phyloP scores from a whole-genome alignment of 2,329 filamentous ascomycete species.

The Cytospora piceicola region DNA sequence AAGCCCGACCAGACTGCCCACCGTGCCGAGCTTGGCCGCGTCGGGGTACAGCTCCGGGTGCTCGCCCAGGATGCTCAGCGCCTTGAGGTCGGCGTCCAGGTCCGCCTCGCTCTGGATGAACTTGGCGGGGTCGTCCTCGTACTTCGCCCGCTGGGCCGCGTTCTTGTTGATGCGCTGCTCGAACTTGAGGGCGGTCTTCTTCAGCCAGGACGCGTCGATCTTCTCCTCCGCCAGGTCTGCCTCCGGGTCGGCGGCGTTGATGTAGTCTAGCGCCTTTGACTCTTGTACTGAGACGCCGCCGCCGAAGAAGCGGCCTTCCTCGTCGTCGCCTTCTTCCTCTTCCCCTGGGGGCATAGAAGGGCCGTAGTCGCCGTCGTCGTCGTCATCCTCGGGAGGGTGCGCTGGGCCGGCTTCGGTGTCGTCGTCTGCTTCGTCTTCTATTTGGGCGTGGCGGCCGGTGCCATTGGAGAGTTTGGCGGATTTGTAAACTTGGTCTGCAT shows the following conservation, averaged over 20 bases:
- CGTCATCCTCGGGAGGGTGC: constrained; percentile 54
- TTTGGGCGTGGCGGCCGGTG: constrained; percentile 49
- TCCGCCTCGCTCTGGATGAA: constrained; percentile 88
- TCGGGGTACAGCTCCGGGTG: constrained; percentile 82
- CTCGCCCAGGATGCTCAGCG: constrained; percentile 82
- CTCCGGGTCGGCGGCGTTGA: constrained; percentile 65
- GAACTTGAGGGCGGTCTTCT: constrained; percentile 78
- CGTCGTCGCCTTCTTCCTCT: constrained; percentile 65
- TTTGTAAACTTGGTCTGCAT: constrained; percentile 65
- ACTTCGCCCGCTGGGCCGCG: constrained; percentile 83
- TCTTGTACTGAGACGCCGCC: constrained; percentile 84
- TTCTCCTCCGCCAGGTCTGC: constrained; percentile 62
- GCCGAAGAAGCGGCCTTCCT: constrained; percentile 94
- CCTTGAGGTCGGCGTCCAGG: constrained; percentile 85
- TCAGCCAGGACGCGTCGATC: constrained; percentile 82
- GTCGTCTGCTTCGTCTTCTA: constrained; percentile 48
- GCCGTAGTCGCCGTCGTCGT: constrained; percentile 54
- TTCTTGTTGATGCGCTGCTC: constrained; percentile 93
- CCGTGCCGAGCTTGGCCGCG: constrained; percentile 75
- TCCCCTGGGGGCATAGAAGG: constrained; percentile 48
- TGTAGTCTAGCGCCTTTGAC: constrained; percentile 82
- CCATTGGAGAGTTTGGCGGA: constrained; percentile 57
- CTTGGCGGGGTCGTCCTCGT: constrained; percentile 77
- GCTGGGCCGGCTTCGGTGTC: constrained; percentile 55
- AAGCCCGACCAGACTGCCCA: constrained; percentile 74